Conservation (phyloP, 2,329 filamentous ascomycete genomes). For the Trichoderma simmonsii region DNA sequence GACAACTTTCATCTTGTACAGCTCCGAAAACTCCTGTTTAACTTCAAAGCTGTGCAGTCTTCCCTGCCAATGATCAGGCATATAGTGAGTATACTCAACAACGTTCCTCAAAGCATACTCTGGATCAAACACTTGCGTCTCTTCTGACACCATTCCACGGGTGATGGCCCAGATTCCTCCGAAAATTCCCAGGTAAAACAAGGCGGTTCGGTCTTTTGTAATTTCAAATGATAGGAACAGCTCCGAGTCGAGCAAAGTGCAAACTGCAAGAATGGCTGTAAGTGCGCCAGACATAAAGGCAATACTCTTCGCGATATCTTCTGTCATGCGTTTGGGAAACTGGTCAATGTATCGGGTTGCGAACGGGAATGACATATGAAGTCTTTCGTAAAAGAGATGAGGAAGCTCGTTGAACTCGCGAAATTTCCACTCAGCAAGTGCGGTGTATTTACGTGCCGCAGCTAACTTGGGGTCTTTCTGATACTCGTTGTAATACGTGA, state of each 20-base stretch:
- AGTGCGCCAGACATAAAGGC: constrained; percentile 85
- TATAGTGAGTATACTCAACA: constrained; percentile 89
- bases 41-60: constrained; percentile 93
- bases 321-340: constrained; percentile 92
- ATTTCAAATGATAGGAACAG: constrained; percentile 90
- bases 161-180: constrained; percentile 80
- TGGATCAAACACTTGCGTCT: constrained; percentile 86
- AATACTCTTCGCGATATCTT: constrained; percentile 78
- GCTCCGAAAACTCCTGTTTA: constrained; percentile 79
- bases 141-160: constrained; percentile 79
- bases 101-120: constrained; percentile 85
- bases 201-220: constrained; percentile 78
- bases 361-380: constrained; percentile 93
- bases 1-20: constrained; percentile 89
- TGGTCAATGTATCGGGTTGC: constrained; percentile 91
- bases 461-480: constrained; percentile 89
- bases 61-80: constrained; percentile 82
- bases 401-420: constrained; percentile 96
- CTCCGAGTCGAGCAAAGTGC: constrained; percentile 85
- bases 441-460: constrained; percentile 80
- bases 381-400: constrained; percentile 83
- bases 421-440: constrained; percentile 95
- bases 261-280: constrained; percentile 77
- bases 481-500: constrained; percentile 95
- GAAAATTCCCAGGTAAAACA: constrained; percentile 86